A percentile compares a stretch with the other conserved stretches of the same genome.
phyloP scores from a whole-genome alignment of 192 early-diverging fungal genomes.

The Coemansia furcata region DNA sequence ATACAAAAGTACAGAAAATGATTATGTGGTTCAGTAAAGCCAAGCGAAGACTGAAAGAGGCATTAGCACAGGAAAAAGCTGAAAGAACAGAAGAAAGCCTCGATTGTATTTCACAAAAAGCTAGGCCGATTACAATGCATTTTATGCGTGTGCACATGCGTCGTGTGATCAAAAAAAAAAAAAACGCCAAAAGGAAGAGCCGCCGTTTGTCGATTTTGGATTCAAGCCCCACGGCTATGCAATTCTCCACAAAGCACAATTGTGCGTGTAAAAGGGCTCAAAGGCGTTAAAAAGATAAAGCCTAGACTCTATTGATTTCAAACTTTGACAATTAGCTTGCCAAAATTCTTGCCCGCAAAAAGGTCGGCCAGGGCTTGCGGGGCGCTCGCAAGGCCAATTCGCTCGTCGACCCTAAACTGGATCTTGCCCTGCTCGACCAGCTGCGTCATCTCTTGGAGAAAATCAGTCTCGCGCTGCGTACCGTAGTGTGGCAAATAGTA shows the following conservation, averaged over 20 bases:
- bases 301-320: not conserved
- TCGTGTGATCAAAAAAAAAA: not conserved
- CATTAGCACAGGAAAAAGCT: not conserved
- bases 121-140: not conserved
- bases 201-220: too few species aligned
- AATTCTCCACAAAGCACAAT: too few species aligned
- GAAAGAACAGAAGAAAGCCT: not conserved
- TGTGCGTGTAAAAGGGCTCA: too few species aligned
- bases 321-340: constrained; percentile 62
- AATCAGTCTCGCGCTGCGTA: constrained; percentile 51
- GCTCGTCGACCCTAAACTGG: constrained; percentile 57
- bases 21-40: not conserved
- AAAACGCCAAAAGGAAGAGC: not conserved
- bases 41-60: not conserved
- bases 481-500: constrained; percentile 55
- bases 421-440: constrained; percentile 63
- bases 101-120: not conserved
- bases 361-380: constrained; percentile 61
- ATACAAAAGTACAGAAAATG: not conserved
- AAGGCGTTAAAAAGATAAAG: not conserved
- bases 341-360: constrained; percentile 66
- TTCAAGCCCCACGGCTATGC: too few species aligned
- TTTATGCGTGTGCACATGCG: not conserved
- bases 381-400: constrained; percentile 65
- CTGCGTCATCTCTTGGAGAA: constrained; percentile 55